Conservation (phyloP, 164 flowering plant species). For the Aristolochia contorta region DNA sequence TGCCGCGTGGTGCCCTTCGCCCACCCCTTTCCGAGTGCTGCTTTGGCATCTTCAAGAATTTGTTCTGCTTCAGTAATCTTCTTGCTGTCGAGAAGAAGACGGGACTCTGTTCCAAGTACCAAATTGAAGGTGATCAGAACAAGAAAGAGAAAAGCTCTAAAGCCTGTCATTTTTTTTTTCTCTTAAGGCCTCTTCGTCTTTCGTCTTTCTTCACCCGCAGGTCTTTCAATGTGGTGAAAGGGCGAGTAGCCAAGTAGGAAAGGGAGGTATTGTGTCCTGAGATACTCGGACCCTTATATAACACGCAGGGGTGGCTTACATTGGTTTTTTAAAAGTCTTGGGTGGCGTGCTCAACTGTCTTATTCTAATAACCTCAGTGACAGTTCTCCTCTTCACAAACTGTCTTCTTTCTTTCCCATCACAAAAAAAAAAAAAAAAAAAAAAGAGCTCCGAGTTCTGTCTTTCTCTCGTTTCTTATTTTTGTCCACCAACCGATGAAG, state of each 20-base stretch:
- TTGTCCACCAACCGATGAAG: neutral
- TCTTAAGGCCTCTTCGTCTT: neutral
- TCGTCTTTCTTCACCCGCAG: neutral
- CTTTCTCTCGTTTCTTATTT: neutral
- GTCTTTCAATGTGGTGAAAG: neutral
- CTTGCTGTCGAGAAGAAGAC: neutral
- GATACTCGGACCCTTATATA: neutral
- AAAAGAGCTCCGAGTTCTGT: neutral
- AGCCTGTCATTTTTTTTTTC: neutral
- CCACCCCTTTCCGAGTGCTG: neutral
- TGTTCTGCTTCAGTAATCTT: neutral
- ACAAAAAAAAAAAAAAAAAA: neutral
- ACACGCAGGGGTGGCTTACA: neutral
- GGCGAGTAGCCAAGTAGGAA: neutral
- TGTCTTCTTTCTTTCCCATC: too few relatives aligned
- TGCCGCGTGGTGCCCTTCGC: neutral
- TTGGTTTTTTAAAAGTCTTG: neutral
- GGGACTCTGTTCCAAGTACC: constrained; percentile 3
- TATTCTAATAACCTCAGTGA: neutral
- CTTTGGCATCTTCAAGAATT: neutral
- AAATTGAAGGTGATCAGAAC: constrained; percentile 1
- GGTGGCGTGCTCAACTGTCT: too few relatives aligned
- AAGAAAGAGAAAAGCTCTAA: constrained; percentile 1
- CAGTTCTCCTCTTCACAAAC: neutral
- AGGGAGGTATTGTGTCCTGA: neutral